Evolutionary conservation across 306 rosid species (phyloP).

Genomic region (Prunus persica): DNA sequence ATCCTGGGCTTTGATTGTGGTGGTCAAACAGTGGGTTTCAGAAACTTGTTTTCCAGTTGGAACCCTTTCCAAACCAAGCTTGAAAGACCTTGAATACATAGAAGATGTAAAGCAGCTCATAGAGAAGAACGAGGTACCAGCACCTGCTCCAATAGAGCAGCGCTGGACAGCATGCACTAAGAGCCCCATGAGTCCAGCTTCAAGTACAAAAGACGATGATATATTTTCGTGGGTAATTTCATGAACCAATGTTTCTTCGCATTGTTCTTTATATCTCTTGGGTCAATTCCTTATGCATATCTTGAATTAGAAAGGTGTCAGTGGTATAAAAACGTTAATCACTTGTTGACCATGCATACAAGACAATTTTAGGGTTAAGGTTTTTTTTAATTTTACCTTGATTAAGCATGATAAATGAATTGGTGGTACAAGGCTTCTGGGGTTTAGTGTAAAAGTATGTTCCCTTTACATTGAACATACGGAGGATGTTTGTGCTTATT

Average conservation of each 20-base stretch:
- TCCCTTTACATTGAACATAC: background rate
- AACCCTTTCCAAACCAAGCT: slow-evolving; percentile 70
- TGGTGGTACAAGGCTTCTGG: background rate
- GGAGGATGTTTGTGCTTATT: background rate
- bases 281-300: background rate
- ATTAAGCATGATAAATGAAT: background rate
- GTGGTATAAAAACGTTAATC: background rate
- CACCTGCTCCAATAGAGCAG: slow-evolving; percentile 99
- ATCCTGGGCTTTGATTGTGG: slow-evolving; percentile 98
- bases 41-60: slow-evolving; percentile 94
- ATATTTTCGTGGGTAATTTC: slow-evolving; percentile 90
- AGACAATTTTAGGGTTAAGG: background rate
- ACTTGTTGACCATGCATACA: background rate
- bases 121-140: slow-evolving; percentile 81
- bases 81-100: slow-evolving; percentile 87
- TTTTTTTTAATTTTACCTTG: background rate
- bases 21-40: slow-evolving; percentile 98
- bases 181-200: slow-evolving; percentile 96
- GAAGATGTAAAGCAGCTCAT: slow-evolving; percentile 80
- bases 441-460: background rate
- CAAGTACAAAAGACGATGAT: slow-evolving; percentile 72
- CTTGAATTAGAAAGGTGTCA: background rate
- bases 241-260: slow-evolving; percentile 1
- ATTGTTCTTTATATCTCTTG: background rate
- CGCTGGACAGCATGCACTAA: slow-evolving; percentile 78